Conservation (phyloP, 2,329 filamentous ascomycete genomes). For the Calonectria pteridis region DNA sequence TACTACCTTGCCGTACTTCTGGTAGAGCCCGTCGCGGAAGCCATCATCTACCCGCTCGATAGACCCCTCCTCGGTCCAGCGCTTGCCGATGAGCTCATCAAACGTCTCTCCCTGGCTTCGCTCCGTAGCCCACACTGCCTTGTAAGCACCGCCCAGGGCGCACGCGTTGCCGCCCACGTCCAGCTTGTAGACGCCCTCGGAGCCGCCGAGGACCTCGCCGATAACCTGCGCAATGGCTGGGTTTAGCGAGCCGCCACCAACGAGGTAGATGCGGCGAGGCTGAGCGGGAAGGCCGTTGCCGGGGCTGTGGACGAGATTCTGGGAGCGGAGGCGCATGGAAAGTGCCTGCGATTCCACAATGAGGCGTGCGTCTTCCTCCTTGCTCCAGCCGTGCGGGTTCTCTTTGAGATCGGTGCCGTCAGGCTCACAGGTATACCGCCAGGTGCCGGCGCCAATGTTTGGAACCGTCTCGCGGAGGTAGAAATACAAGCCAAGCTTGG, state of each 20-base stretch:
- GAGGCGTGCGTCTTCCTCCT: slow-evolving; percentile 79
- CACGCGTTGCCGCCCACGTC: slow-evolving; percentile 97
- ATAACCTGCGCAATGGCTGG: slow-evolving; percentile 87
- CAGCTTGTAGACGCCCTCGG: slow-evolving; percentile 91
- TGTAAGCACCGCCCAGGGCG: slow-evolving; percentile 93
- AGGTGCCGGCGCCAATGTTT: slow-evolving; percentile 87
- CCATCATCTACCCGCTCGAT: slow-evolving; percentile 87
- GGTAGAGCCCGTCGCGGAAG: slow-evolving; percentile 80
- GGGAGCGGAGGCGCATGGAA: slow-evolving; percentile 87
- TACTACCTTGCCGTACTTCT: slow-evolving; percentile 82
- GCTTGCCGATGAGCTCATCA: slow-evolving; percentile 84
- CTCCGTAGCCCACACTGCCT: slow-evolving; percentile 93
- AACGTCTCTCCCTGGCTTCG: slow-evolving; percentile 78
- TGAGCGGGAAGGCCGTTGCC: slow-evolving; percentile 76
- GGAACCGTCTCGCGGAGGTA: slow-evolving; percentile 95
- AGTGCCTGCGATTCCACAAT: slow-evolving; percentile 97
- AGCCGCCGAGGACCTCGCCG: slow-evolving; percentile 88
- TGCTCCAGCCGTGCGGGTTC: slow-evolving; percentile 54
- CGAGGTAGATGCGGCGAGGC: slow-evolving; percentile 90
- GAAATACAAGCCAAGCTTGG: slow-evolving; percentile 94
- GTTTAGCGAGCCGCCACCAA: slow-evolving; percentile 92
- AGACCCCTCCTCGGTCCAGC: slow-evolving; percentile 89
- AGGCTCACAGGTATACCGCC: slow-evolving; percentile 78
- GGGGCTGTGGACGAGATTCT: slow-evolving; percentile 76
- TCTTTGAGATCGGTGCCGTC: slow-evolving; percentile 65